Conservation (phyloP, 441 rosid genomes). For the Aquilaria agallochum region DNA sequence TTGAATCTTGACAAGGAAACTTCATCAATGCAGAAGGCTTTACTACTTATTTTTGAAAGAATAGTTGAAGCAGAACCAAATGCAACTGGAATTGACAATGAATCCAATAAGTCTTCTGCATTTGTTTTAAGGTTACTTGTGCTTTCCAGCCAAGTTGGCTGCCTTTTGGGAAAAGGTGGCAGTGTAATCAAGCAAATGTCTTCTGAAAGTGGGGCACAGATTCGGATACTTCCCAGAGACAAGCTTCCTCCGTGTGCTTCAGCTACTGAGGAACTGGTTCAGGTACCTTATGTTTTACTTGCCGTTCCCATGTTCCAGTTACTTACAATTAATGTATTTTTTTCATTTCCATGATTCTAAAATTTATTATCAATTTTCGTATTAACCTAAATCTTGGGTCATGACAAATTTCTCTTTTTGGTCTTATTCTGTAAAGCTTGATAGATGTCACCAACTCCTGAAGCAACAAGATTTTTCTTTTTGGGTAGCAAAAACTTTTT, state of each 20-base stretch:
- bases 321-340: no score
- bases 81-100: slow-evolving; percentile 31
- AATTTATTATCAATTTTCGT: no score
- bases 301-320: background rate
- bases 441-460: no score
- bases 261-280: slow-evolving; percentile 56
- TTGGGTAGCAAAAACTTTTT: no score
- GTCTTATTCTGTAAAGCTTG: no score
- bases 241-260: slow-evolving; percentile 55
- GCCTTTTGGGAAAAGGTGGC: slow-evolving; percentile 71
- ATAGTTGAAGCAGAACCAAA: slow-evolving; percentile 41
- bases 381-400: no score
- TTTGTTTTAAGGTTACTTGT: slow-evolving; percentile 52
- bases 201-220: slow-evolving; percentile 62
- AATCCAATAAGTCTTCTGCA: slow-evolving; percentile 28
- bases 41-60: slow-evolving; percentile 54
- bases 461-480: no score
- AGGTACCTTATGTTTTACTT: slow-evolving; percentile 29
- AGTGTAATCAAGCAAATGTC: slow-evolving; percentile 57
- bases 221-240: slow-evolving; percentile 67
- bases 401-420: no score
- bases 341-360: no score
- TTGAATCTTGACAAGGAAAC: slow-evolving; percentile 28
- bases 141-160: slow-evolving; percentile 59
- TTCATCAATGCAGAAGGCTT: slow-evolving; percentile 49